Evolutionary conservation across 2,329 filamentous ascomycete species (phyloP).

Genomic region (Fusarium azukiicola): DNA sequence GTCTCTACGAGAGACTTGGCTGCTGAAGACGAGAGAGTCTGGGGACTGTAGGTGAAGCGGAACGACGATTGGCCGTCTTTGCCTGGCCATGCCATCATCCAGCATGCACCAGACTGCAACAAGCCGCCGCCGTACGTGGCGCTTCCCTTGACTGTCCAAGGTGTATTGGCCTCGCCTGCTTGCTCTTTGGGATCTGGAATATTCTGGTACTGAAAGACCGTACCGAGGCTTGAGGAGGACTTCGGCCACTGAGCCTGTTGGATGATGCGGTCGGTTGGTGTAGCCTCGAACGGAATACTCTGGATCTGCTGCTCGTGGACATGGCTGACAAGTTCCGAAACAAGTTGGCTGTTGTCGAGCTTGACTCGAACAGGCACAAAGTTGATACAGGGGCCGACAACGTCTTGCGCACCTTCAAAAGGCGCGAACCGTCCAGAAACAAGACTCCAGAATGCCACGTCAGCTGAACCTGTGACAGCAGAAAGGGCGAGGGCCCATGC

Average conservation of each 20-base stretch:
- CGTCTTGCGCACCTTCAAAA: background rate
- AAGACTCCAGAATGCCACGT: background rate
- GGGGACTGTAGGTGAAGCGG: slow-evolving; percentile 12
- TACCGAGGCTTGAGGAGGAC: background rate
- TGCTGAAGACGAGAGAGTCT: background rate
- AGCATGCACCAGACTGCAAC: background rate
- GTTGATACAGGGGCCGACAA: background rate
- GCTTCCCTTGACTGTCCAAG: background rate
- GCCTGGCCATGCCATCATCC: background rate
- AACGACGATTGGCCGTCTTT: background rate
- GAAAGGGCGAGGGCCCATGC: background rate
- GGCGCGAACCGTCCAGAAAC: slow-evolving; percentile 3
- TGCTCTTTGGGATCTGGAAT: slow-evolving; percentile 1
- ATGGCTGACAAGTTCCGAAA: background rate
- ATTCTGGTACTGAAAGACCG: slow-evolving; percentile 7
- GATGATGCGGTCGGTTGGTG: background rate
- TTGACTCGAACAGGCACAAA: background rate
- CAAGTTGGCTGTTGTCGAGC: background rate
- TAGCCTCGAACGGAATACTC: background rate
- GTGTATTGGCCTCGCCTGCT: background rate
- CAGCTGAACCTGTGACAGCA: background rate
- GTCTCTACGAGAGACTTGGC: background rate
- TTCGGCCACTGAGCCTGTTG: background rate
- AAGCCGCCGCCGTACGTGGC: background rate
- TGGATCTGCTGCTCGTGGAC: background rate